phyloP scores from a whole-genome alignment of 1,139 yeast species.

The Hemisphaericaspora lyxosophila region DNA sequence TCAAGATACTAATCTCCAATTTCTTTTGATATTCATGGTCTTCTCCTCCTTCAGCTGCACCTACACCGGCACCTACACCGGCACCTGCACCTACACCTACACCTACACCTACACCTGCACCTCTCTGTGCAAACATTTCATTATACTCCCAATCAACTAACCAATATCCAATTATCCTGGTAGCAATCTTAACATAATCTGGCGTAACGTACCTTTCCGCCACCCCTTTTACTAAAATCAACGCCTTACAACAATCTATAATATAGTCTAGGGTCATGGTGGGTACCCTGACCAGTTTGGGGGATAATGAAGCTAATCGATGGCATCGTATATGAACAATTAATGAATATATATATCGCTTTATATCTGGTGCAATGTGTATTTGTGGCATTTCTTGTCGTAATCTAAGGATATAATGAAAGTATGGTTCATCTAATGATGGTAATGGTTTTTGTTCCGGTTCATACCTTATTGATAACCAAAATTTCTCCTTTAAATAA shows the following conservation, averaged over 20 bases:
- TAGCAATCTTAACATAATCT: conserved; percentile 39
- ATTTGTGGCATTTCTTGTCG: conserved; percentile 19
- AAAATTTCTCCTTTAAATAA: conserved; percentile 38
- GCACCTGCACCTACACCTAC: conserved; percentile 7
- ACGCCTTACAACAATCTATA: conserved; percentile 25
- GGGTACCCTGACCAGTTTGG: conserved; percentile 35
- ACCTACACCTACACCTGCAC: conserved; percentile 6
- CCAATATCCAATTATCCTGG: conserved; percentile 48
- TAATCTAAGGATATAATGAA: conserved; percentile 10
- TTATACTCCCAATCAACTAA: conserved; percentile 45
- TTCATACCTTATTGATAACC: conserved; percentile 29
- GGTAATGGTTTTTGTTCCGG: not conserved
- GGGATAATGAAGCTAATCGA: conserved; percentile 40
- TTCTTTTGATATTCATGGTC: conserved; percentile 17
- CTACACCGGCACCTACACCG: conserved; percentile 9
- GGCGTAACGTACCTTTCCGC: conserved; percentile 36
- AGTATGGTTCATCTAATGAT: conserved; percentile 8
- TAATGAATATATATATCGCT: conserved; percentile 39
- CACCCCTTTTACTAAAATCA: conserved; percentile 29
- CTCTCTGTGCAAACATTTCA: conserved; percentile 13
- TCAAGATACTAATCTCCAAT: conserved; percentile 34
- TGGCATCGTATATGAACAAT: conserved; percentile 42
- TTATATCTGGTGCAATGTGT: conserved; percentile 36
- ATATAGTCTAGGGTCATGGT: conserved; percentile 33
- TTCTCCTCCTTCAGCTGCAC: not conserved